These are phyloP conservation scores for Adansonia digitata DNA, from an alignment of 345 rosid species.

Conservation along the genomic window DNA sequence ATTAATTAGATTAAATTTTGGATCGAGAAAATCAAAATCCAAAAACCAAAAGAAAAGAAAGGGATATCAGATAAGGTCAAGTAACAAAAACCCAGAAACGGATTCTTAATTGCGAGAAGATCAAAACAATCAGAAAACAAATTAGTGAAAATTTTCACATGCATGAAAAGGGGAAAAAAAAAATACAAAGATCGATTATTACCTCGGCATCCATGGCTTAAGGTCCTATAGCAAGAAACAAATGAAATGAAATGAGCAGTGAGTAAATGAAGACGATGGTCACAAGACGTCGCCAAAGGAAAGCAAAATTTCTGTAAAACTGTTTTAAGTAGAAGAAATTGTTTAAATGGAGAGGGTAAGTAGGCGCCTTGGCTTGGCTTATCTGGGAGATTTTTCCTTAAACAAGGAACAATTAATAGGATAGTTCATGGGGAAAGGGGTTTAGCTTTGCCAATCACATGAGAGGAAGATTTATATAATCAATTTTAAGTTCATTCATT, in stretches of 20 bases:
- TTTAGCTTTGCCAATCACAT: slow-evolving; percentile 16
- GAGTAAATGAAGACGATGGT: not conserved
- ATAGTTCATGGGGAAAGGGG: slow-evolving; percentile 22
- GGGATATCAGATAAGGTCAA: not conserved
- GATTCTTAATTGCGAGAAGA: not conserved
- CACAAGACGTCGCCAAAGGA: not conserved
- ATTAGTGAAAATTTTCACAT: not conserved
- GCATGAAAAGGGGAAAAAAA: too few relatives aligned
- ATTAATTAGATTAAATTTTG: too few relatives aligned
- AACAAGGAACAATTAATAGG: slow-evolving; percentile 12
- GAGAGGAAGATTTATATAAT: not conserved
- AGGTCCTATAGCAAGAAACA: not conserved
- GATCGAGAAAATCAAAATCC: too few relatives aligned
- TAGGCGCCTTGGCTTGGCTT: not conserved
- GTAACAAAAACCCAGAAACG: not conserved
- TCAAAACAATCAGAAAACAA: not conserved
- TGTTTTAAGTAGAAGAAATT: not conserved
- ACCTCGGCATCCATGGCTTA: slow-evolving; percentile 33
- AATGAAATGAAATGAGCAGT: not conserved
- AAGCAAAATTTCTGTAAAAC: not conserved
- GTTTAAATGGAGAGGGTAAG: not conserved
- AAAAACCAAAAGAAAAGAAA: not conserved
- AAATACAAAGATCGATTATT: not conserved
- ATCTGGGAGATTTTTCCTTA: slow-evolving; percentile 6
- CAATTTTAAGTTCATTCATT: not conserved